Conservation (phyloP, 1,284 basidiomycete species). For the Retiboletus flavoniger region DNA sequence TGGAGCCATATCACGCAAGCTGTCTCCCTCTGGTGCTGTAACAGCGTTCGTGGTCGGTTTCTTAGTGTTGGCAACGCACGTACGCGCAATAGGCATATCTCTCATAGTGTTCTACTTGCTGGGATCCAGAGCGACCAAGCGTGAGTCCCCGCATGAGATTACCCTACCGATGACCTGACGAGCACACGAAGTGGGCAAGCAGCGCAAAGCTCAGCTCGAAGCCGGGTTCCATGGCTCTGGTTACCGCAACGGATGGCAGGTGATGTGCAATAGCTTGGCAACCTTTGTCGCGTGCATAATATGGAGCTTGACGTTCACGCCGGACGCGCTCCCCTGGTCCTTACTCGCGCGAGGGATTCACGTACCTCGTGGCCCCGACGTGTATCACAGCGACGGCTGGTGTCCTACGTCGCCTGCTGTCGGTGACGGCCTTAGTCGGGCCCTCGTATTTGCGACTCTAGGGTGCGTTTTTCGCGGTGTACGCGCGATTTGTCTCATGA, state of each 20-base stretch:
- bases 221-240: constrained; percentile 71
- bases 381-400: constrained; percentile 24
- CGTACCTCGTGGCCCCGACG: constrained; percentile 1
- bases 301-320: constrained; percentile 64
- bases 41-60: constrained; percentile 78
- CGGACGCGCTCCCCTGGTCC: constrained; percentile 34
- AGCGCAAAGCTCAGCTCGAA: constrained; percentile 74
- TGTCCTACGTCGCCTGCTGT: constrained; percentile 27
- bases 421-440: constrained; percentile 51
- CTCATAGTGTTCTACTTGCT: constrained; percentile 82
- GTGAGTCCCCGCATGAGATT: constrained; percentile 34
- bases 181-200: constrained; percentile 54
- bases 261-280: constrained; percentile 76
- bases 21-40: constrained; percentile 70
- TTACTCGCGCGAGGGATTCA: constrained; percentile 9
- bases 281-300: constrained; percentile 62
- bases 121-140: constrained; percentile 83
- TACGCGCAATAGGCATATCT: constrained; percentile 67
- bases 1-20: constrained; percentile 46
- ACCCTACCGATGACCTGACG: constrained; percentile 5
- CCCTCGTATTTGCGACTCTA: constrained; percentile 62
- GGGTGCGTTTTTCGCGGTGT: constrained; percentile 50
- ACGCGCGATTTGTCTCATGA: background rate
- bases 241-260: constrained; percentile 77
- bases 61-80: constrained; percentile 57